Evolutionary conservation across 129 eudicot species (phyloP).

Genomic region (Tagetes patula): DNA sequence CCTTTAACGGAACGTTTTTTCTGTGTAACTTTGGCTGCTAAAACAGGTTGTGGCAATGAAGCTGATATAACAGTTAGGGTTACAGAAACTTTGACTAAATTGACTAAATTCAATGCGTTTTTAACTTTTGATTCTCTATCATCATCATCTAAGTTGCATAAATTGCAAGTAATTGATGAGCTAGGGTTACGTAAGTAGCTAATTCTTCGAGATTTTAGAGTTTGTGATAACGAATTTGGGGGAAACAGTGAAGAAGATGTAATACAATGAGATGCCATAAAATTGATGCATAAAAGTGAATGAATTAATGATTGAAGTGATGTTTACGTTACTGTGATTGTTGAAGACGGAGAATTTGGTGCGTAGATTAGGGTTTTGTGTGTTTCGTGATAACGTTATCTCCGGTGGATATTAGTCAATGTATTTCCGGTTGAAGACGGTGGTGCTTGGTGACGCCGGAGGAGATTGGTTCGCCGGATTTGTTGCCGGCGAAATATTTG

Average conservation of each 20-base stretch:
- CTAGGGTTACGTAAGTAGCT: conserved; percentile 13
- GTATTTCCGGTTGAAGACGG: not conserved
- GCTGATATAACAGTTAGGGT: conserved; percentile 73
- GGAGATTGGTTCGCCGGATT: conserved; percentile 24
- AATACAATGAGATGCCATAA: conserved; percentile 56
- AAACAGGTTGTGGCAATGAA: conserved; percentile 55
- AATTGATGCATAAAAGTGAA: conserved; percentile 1
- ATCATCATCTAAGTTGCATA: conserved; percentile 25
- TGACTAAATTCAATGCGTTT: conserved; percentile 36
- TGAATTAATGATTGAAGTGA: not conserved
- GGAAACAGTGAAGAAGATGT: conserved; percentile 45
- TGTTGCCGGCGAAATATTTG: conserved; percentile 28
- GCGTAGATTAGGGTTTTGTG: conserved; percentile 21
- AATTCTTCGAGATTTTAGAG: conserved; percentile 26
- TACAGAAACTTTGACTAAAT: conserved; percentile 52
- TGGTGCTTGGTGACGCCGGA: not conserved
- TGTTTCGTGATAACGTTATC: conserved; percentile 24
- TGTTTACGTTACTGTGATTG: conserved; percentile 31
- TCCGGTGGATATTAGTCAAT: not conserved
- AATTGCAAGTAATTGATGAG: conserved; percentile 36
- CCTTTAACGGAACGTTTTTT: conserved; percentile 47
- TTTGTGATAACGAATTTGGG: conserved; percentile 31
- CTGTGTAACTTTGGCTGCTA: conserved; percentile 60
- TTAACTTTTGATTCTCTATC: conserved; percentile 37
- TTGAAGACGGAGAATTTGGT: conserved; percentile 8